phyloP scores from a whole-genome alignment of 208 protist genomes.

The Balamuthia mandrillaris region DNA sequence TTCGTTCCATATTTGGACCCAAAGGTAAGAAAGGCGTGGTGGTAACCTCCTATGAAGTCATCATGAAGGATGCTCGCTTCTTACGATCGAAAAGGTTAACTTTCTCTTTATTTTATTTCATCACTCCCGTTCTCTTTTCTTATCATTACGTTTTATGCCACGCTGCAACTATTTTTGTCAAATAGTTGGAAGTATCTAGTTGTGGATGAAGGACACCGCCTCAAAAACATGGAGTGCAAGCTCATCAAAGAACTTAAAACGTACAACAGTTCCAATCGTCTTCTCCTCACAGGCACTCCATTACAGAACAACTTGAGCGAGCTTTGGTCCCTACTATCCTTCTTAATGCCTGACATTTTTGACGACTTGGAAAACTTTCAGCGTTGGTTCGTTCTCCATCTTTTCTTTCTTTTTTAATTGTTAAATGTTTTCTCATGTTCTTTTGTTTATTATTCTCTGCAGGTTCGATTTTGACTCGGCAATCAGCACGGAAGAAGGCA shows the following conservation, averaged over 20 bases:
- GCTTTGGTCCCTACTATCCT: conserved; percentile 96
- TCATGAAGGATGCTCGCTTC: conserved; percentile 74
- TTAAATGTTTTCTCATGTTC: no score
- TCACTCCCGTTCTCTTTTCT: no score
- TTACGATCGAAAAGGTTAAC: no score
- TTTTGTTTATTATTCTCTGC: no score
- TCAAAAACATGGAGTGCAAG: conserved; percentile 84
- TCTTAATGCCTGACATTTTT: conserved; percentile 92
- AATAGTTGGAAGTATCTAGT: conserved; percentile 84
- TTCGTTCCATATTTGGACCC: no score
- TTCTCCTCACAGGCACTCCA: conserved; percentile 92
- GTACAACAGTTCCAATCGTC: conserved; percentile 60
- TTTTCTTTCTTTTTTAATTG: no score
- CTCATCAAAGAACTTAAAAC: conserved; percentile 56
- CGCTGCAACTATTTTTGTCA: conserved; percentile 83
- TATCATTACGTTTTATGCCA: no score
- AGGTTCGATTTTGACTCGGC: no score
- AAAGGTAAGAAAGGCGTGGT: conserved; percentile 83
- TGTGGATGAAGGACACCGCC: conserved; percentile 97
- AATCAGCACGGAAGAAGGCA: no score
- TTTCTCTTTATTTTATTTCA: no score
- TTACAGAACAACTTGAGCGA: conserved; percentile 98
- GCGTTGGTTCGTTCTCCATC: conserved; percentile 73
- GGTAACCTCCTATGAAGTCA: conserved; percentile 89
- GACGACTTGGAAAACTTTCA: conserved; percentile 86